Conservation (phyloP, 2,329 filamentous ascomycete genomes). For the Xylaria polymorpha region DNA sequence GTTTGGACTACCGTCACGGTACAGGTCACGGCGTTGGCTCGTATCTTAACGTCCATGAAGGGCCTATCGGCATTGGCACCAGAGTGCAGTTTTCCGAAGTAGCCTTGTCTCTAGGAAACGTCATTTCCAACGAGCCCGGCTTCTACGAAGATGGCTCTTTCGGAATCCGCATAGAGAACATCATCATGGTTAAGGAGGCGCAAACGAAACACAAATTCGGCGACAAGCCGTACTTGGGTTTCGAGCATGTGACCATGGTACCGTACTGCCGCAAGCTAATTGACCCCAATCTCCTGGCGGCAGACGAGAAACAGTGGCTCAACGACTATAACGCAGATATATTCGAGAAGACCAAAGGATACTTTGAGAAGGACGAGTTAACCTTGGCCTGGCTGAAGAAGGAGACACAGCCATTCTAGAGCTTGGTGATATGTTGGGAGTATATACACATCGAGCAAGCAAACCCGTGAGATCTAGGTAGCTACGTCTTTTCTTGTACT, state of each 20-base stretch:
- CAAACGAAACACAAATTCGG: constrained; percentile 89
- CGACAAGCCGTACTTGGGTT: constrained; percentile 92
- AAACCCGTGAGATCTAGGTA: constrained; percentile 8
- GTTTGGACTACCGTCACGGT: constrained; percentile 94
- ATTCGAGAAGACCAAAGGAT: constrained; percentile 80
- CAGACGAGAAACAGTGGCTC: constrained; percentile 83
- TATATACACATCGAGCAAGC: constrained; percentile 22
- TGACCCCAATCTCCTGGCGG: constrained; percentile 76
- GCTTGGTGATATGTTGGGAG: constrained; percentile 7
- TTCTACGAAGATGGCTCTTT: constrained; percentile 97
- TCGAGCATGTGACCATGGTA: constrained; percentile 97
- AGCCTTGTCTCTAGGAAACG: constrained; percentile 88
- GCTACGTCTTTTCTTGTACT: constrained; percentile 1
- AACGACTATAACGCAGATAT: constrained; percentile 88
- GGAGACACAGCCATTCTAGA: constrained; percentile 78
- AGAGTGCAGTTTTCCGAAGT: constrained; percentile 93
- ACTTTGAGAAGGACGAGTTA: constrained; percentile 77
- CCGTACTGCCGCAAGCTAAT: constrained; percentile 93
- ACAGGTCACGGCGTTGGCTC: constrained; percentile 97
- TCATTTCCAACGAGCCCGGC: constrained; percentile 94
- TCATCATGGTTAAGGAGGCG: constrained; percentile 90
- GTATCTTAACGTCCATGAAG: constrained; percentile 96
- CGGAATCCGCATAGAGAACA: constrained; percentile 96
- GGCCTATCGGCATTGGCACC: constrained; percentile 95
- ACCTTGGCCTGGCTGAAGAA: constrained; percentile 84